Conservation (phyloP, 2,329 filamentous ascomycete species). For the Apiospora phragmitis region DNA sequence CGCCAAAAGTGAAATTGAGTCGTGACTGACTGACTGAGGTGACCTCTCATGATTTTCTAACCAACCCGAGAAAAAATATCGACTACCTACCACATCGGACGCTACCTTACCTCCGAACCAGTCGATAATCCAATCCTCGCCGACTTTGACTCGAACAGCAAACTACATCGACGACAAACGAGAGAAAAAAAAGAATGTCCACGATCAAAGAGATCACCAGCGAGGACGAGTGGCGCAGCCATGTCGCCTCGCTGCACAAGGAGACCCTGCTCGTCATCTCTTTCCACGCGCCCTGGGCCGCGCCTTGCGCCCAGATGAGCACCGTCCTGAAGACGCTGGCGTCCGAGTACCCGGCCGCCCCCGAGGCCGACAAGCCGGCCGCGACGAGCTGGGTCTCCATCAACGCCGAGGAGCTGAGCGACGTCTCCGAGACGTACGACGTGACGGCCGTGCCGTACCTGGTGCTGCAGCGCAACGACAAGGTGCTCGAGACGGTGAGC, state of each 20-base stretch:
- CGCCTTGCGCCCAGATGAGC: slow-evolving; percentile 92
- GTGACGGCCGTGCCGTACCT: slow-evolving; percentile 94
- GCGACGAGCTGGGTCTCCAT: slow-evolving; percentile 82
- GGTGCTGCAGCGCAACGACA: slow-evolving; percentile 74
- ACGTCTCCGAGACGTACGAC: slow-evolving; percentile 89
- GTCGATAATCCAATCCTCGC: not conserved
- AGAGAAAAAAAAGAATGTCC: slow-evolving; percentile 57
- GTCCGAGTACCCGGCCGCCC: slow-evolving; percentile 67
- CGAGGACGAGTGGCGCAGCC: slow-evolving; percentile 70
- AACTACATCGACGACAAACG: not conserved
- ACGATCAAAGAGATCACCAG: slow-evolving; percentile 75
- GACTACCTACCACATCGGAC: not conserved
- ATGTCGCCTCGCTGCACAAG: slow-evolving; percentile 65
- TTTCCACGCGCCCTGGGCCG: slow-evolving; percentile 96
- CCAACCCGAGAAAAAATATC: not conserved
- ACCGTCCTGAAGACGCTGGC: slow-evolving; percentile 84
- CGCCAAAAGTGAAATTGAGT: not conserved
- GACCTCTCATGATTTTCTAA: not conserved
- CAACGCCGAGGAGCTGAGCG: slow-evolving; percentile 91
- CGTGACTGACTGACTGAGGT: not conserved
- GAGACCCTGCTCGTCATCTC: slow-evolving; percentile 80
- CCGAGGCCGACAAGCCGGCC: slow-evolving; percentile 56
- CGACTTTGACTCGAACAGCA: not conserved
- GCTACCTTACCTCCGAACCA: not conserved
- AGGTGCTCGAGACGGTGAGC: slow-evolving; percentile 81